Percentiles rank a stretch among this genome's conserved stretches.
phyloP scores from a whole-genome alignment of 2,329 filamentous ascomycete genomes.

The Fusarium goolgardi region DNA sequence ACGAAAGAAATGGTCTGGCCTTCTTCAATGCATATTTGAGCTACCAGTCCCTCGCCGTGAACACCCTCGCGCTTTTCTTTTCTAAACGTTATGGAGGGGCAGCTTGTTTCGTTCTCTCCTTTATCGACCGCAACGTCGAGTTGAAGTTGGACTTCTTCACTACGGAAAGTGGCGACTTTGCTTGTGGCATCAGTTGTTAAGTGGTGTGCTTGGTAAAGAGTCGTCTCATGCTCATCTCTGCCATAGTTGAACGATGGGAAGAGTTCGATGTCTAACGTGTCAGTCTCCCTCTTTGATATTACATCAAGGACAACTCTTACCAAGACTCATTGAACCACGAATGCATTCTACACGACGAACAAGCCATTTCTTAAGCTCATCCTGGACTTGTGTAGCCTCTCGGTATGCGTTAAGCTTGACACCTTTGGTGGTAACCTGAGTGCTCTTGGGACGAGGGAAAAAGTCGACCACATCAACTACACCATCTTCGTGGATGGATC shows the following conservation, averaged over 20 bases:
- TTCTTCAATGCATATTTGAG: slow-evolving; percentile 69
- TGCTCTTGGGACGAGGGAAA: slow-evolving; percentile 75
- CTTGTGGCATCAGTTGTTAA: slow-evolving; percentile 57
- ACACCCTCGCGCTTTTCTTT: slow-evolving; percentile 64
- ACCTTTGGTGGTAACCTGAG: slow-evolving; percentile 61
- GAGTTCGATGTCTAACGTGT: slow-evolving; percentile 69
- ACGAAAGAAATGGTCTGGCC: slow-evolving; percentile 78
- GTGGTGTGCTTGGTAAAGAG: slow-evolving; percentile 61
- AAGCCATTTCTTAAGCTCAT: slow-evolving; percentile 76
- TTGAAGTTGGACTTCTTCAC: slow-evolving; percentile 69
- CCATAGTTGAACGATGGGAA: slow-evolving; percentile 81
- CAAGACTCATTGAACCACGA: slow-evolving; percentile 71
- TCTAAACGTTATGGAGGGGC: slow-evolving; percentile 66
- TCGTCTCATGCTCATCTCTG: slow-evolving; percentile 69
- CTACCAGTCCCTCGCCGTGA: slow-evolving; percentile 71
- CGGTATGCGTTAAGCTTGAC: slow-evolving; percentile 64
- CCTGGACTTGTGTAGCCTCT: slow-evolving; percentile 65
- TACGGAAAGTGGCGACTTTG: slow-evolving; percentile 73
- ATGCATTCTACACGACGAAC: slow-evolving; percentile 79
- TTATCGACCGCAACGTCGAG: slow-evolving; percentile 75
- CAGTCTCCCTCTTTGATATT: neutral
- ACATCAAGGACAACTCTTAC: slow-evolving; percentile 48
- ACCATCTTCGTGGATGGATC: slow-evolving; percentile 81
- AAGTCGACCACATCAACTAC: slow-evolving; percentile 80
- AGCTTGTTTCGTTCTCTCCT: slow-evolving; percentile 55